phyloP scores from a whole-genome alignment of 345 rosid genomes.

The Populus davidiana region DNA sequence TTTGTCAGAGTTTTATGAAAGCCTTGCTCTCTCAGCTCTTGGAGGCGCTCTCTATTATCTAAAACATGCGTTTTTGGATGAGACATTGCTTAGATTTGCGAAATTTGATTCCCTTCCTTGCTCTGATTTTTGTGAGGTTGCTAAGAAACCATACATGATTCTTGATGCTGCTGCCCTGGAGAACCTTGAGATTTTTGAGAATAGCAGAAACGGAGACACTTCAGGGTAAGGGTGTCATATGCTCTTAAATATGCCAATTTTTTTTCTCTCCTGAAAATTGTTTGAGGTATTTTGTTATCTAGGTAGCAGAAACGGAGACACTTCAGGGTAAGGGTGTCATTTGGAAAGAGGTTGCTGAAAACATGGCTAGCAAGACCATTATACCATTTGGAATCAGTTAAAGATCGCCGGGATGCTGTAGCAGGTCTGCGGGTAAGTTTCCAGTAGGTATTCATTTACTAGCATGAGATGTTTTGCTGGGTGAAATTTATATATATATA shows the following conservation, averaged over 20 bases:
- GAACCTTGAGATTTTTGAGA: constrained; percentile 97
- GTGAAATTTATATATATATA: background rate
- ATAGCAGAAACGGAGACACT: constrained; percentile 75
- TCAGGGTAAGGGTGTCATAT: constrained; percentile 56
- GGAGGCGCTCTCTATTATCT: constrained; percentile 92
- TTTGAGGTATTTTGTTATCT: constrained; percentile 19
- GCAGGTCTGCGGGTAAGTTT: constrained; percentile 68
- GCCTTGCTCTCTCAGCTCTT: constrained; percentile 85
- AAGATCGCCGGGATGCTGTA: constrained; percentile 94
- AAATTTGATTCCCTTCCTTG: constrained; percentile 77
- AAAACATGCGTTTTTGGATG: constrained; percentile 83
- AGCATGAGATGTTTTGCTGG: background rate
- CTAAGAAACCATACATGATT: constrained; percentile 73
- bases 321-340: too few species aligned
- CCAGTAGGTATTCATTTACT: background rate
- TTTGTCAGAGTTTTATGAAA: constrained; percentile 52
- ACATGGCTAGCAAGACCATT: constrained; percentile 96
- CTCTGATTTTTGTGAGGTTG: constrained; percentile 49
- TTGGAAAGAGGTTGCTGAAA: constrained; percentile 86
- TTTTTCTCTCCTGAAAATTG: constrained; percentile 10
- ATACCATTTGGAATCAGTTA: constrained; percentile 55
- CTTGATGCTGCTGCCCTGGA: constrained; percentile 97
- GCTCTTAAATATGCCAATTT: constrained; percentile 10
- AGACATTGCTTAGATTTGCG: constrained; percentile 84
- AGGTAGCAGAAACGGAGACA: too few species aligned